Base-by-base conservation (phyloP, 768 basidiomycete genomes). In the Agaricus sinodeliciosus region DNA sequence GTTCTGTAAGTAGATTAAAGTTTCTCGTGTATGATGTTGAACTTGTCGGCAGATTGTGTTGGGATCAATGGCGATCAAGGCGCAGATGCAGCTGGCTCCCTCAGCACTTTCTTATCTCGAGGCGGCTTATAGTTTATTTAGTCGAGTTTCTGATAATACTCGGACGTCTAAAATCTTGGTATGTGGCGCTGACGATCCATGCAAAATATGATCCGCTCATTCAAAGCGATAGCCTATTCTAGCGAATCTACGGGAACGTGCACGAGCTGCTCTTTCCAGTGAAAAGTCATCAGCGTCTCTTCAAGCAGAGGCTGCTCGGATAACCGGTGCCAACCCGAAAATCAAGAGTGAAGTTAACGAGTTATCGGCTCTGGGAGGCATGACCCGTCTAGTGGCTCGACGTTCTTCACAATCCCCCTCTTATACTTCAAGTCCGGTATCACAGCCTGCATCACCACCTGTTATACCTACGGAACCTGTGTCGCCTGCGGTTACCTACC, bases 21-120 rank as follows among this genome's bases (percentile, higher is more conserved):
- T 55, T 54, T 12, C 42, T 37, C 46, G 13, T 36, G 35, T 22
- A 15, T 51, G n/a, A 47, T 60, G 12, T 35, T 40, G 28, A 22
- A 12, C 44, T 16, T 19, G 1, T 22, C 48, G 34, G 25, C 40
- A 87, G 85, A 82, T 87, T 57, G 83, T 86, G 0, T 69, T 87
- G 43, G 84, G 84, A 15, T 80, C 82, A 5, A 85, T 87, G 48
- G 81, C 84, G 1, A 73, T 77, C 26, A 85, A 85, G 57, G 74
- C 82, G 8, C 72, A 72, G 37, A 81, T 85, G 78, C 78, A 78
- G 7, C 64, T 87, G 12, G 79, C 85, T 5, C 81, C 76, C 0
- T 84, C 83, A 51, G 84, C 85, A 2, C 64, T 84, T n/a, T 78
- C 80, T 2, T 79, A 85, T 61, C 65, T 87, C n/a, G 84, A 85